Base-by-base conservation (phyloP, 345 rosid genomes). In the Syzygium grande region DNA sequence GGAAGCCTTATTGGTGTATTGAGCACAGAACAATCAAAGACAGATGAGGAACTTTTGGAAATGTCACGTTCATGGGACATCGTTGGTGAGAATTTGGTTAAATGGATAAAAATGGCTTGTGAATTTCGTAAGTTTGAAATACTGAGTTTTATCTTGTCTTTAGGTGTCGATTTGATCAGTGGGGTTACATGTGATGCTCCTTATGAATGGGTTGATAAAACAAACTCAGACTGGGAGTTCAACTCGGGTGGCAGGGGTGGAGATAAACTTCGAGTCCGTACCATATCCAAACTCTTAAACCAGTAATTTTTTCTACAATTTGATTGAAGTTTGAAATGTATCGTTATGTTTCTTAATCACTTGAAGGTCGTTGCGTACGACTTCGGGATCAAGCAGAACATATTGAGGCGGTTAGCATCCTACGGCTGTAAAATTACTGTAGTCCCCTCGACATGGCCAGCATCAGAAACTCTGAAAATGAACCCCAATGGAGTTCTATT, bases 1-100 rank as follows among this genome's bases (percentile, higher is more conserved):
- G 99, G 99, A 89, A 98, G 99, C 90, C 98, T 98, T 89, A 93
- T 94, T n/a, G 98, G 99, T 86, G 98, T 97, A 49, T 89, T 98
- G 88, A 97, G 98, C 93, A 96, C 99, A 3, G 99, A 97, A 91
- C 90, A 91, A 85, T 84, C 94, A 87, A 97, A 93, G 92, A 90
- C 95, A 29, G 96, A 97, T 85, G 93, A 93, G 4, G 98, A 98
- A 88, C 99, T 96, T 90, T 83, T 96, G 56, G 91, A 94, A 86
- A 95, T 95, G 94, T 95, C 99, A 85, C 94, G 91, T 73, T 95
- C 97, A 6, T 97, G 99, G 99, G 95, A 95, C 92, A 98, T 97
- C 30, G 95, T 93, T 14, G 98, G 98, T 95, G 90, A 88, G 93
- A 85, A 16, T 58, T 25, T 84, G 25, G 46, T 46, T 55, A 41